phyloP scores from a whole-genome alignment of 192 early-diverging fungal species.

The Thamnidium elegans region DNA sequence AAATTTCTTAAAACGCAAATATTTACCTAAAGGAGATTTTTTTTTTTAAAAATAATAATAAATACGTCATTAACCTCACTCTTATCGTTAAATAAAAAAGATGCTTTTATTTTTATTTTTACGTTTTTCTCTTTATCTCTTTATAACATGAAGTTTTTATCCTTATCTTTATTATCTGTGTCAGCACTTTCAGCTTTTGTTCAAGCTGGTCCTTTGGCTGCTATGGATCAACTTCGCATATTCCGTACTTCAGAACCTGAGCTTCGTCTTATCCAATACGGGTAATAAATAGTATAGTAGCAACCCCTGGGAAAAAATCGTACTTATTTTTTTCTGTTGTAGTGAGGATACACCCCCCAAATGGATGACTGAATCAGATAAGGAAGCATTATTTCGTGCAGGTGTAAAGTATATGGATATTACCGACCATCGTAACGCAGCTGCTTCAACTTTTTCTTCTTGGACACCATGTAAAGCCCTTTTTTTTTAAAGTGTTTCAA shows the following conservation, averaged over 20 bases:
- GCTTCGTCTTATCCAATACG: constrained; percentile 52
- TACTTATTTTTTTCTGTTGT: neutral
- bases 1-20: neutral
- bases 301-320: neutral
- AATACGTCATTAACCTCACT: neutral
- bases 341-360: constrained; percentile 50
- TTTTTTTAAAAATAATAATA: neutral
- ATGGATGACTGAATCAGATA: constrained; percentile 61
- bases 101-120: neutral
- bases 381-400: constrained; percentile 61
- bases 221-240: constrained; percentile 15
- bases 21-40: too few species aligned
- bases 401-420: constrained; percentile 83
- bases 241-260: constrained; percentile 19
- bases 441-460: neutral
- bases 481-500: neutral
- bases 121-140: neutral
- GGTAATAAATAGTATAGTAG: constrained; percentile 16
- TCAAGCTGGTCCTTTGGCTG: constrained; percentile 8
- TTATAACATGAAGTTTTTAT: neutral
- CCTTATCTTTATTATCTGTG: constrained; percentile 9
- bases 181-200: constrained; percentile 3
- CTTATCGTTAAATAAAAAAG: neutral
- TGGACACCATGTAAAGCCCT: constrained; percentile 17
- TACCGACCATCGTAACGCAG: constrained; percentile 62